phyloP scores from a whole-genome alignment of 805 yeast species.

The Saccharomycodes ludwigii region DNA sequence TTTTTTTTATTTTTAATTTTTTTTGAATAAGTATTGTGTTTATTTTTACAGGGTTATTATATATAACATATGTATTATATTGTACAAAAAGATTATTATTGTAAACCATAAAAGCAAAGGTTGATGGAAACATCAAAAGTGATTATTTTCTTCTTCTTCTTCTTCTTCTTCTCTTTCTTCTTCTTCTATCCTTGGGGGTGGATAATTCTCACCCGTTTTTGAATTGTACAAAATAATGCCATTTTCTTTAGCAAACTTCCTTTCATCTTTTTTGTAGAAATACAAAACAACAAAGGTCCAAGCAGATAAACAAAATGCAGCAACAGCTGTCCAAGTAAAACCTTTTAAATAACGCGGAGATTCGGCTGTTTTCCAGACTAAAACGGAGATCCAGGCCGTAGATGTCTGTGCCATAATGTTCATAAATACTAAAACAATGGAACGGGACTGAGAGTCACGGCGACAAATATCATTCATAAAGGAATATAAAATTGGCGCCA shows the following conservation, averaged over 20 bases:
- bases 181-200: slow-evolving; percentile 2
- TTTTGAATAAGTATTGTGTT: no score
- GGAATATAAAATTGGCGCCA: slow-evolving; percentile 46
- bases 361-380: slow-evolving; percentile 34
- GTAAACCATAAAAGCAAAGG: no score
- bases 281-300: slow-evolving; percentile 19
- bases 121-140: no score
- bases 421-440: slow-evolving; percentile 39
- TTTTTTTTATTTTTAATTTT: no score
- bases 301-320: slow-evolving; percentile 19
- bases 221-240: slow-evolving; percentile 25
- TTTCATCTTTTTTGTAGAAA: slow-evolving; percentile 29
- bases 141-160: no score
- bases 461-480: slow-evolving; percentile 50
- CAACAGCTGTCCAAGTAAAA: slow-evolving; percentile 30
- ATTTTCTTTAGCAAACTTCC: slow-evolving; percentile 23
- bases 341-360: slow-evolving; percentile 46
- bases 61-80: no score
- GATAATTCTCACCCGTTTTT: slow-evolving; percentile 10
- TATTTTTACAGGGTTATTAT: no score
- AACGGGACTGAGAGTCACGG: slow-evolving; percentile 39
- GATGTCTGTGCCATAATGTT: slow-evolving; percentile 41
- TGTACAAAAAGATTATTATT: no score
- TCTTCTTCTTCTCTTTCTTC: no score
- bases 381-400: slow-evolving; percentile 39